These are phyloP conservation scores for Fusarium devonianum DNA, from an alignment of 2,329 filamentous ascomycete genomes.

Conservation along the genomic window DNA sequence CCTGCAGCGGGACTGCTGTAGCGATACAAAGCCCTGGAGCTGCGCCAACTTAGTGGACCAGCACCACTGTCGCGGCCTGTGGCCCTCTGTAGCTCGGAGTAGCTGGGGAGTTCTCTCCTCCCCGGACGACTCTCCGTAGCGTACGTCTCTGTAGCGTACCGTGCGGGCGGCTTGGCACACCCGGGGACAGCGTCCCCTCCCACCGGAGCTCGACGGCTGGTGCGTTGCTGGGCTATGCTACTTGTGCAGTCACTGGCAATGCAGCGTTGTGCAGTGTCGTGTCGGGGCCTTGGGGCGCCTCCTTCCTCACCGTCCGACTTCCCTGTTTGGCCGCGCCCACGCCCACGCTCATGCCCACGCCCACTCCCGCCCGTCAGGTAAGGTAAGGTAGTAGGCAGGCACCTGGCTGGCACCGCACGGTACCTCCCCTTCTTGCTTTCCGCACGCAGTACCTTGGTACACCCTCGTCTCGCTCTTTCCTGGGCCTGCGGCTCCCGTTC, in stretches of 20 bases:
- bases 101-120: slow-evolving; percentile 26
- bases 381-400: slow-evolving; percentile 9
- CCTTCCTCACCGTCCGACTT: slow-evolving; percentile 34
- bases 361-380: slow-evolving; percentile 39
- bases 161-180: slow-evolving; percentile 36
- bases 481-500: slow-evolving; percentile 41
- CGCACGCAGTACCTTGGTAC: slow-evolving; percentile 27
- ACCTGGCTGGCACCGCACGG: slow-evolving; percentile 18
- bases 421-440: slow-evolving; percentile 22
- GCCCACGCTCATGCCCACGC: slow-evolving; percentile 16
- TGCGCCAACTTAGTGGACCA: no score
- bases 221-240: slow-evolving; percentile 10
- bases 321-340: slow-evolving; percentile 40
- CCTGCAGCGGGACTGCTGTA: neutral
- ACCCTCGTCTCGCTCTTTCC: slow-evolving; percentile 40
- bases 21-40: slow-evolving; percentile 5
- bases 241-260: slow-evolving; percentile 19
- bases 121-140: slow-evolving; percentile 29
- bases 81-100: no score
- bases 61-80: no score
- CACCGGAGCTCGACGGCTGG: slow-evolving; percentile 8
- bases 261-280: slow-evolving; percentile 24
- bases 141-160: slow-evolving; percentile 33
- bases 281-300: slow-evolving; percentile 24
- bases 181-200: slow-evolving; percentile 25